Evolutionary conservation across 192 early-diverging fungal species (phyloP), one percentile per base, ranked within the genome.

Genomic region (Piromyces finnis): DNA sequence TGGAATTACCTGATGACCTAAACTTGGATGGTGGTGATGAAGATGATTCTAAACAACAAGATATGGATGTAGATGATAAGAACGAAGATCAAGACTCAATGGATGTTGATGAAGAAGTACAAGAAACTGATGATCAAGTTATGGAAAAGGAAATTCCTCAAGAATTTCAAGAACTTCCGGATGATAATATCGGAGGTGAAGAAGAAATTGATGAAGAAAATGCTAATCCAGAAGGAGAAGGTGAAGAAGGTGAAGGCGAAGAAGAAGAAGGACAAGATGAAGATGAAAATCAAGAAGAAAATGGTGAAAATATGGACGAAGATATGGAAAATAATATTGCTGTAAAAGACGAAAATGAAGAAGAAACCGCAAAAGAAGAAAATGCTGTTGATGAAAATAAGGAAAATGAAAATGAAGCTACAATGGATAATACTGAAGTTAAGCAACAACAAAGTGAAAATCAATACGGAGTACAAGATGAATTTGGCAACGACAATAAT

Each of bases 1-100:
- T 92, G 81, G 92, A 94, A 39, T 83, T 95, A 29, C 94, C 94
- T 15, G 94, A 95, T 36, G 90, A 94, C 77, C 79, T 95, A 86
- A 88, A 91, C 79, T 84, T 94, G 78, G 92, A 94, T 81, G 92
- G 86, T 29, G 86, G 84, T 28, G 87, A 87, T 28, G 87, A 86
- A 16, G 84, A 88, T n/a, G 86, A 87, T 27, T 86, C 88, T 30
- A 87, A 86, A 35, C 86, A 80, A 78, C 87, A 90, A 35, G 90
- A 88, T 26, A 81, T 89, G 14, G 83, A 87, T 14, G 86, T 86
- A 30, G 88, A 86, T 28, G 85, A 85, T 79, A 85, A 88, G n/a
- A 84, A 83, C 12, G 79, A 78, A 78, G 77, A 80, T 36, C 59
- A 36, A 3, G 14, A 80, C 78, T 29, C 30, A 0, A 39, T 78